Base-by-base conservation (phyloP, 2,329 filamentous ascomycete species). In the Sclerotinia sclerotiorum region DNA sequence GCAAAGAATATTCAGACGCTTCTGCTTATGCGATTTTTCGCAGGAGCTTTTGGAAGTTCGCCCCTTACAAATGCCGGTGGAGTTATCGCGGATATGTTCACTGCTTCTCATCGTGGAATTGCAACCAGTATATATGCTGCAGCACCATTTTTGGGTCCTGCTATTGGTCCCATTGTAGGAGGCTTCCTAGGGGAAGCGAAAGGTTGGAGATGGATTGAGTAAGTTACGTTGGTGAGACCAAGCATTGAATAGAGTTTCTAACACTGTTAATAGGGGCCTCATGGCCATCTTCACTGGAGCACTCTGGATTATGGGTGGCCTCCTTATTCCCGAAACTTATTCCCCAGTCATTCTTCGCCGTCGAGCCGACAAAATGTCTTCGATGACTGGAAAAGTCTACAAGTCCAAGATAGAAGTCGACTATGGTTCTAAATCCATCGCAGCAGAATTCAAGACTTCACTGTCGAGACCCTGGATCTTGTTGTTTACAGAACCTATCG, bases 381-480 rank as follows among this genome's bases (percentile, higher is more conserved):
- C 81, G 68, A 73, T 77, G 67, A 88, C 84, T 0, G 85, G 86
- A 6, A 85, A 86, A 76, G 77, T 82, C 4, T 88, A 88, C 77
- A 79, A 92, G 44, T 94, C 92, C 0, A 91, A 93, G 77, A 85
- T 89, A 72, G 88, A 89, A 54, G 78, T 84, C 60, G 82, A 92
- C 5, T 91, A 96, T 78, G 77, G 29, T 80, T 83, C 70, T 83
- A 49, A 87, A 82, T 15, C 82, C 80, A 21, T 84, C 84, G 1
- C 86, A 77, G 81, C 29, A 76, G 80, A 69, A 91, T 86, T 82
- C 96, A 97, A 81, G 92, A 90, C 1, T 82, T 95, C 2, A 96
- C 88, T 93, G 0, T 85, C 91, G 1, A 97, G 97, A 77, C 89
- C 89, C 35, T 97, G 93, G 93, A 91, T 90, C 0, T 85, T 96